phyloP scores from a whole-genome alignment of 345 rosid species.

The Citrus australasica region DNA sequence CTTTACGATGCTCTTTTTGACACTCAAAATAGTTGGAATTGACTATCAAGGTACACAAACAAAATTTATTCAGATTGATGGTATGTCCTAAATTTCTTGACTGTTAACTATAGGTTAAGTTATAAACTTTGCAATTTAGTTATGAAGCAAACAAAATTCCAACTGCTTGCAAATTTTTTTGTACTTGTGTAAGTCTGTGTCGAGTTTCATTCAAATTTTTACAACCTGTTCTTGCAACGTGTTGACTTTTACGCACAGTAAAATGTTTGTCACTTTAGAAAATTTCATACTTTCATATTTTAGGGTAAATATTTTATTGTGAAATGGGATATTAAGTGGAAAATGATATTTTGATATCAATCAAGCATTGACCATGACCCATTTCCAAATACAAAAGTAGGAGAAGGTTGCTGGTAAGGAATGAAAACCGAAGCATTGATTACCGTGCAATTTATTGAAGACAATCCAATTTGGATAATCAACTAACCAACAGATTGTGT shows the following conservation, averaged over 20 bases:
- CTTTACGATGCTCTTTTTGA: too few relatives aligned
- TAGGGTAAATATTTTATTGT: neutral
- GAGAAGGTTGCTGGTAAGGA: neutral
- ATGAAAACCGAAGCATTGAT: neutral
- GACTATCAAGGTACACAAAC: neutral
- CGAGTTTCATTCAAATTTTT: neutral
- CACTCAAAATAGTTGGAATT: neutral
- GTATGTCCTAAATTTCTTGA: neutral
- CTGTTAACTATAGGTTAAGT: neutral
- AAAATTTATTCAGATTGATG: neutral
- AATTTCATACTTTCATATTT: neutral
- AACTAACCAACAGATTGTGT: neutral
- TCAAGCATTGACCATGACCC: neutral
- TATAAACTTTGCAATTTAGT: neutral
- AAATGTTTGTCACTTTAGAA: neutral
- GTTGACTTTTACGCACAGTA: neutral
- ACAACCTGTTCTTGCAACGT: neutral
- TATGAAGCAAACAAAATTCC: neutral
- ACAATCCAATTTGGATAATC: neutral
- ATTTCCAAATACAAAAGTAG: neutral
- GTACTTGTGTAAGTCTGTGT: neutral
- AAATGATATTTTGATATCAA: neutral
- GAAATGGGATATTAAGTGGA: neutral
- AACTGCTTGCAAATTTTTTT: neutral
- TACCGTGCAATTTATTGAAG: neutral